These are phyloP conservation scores for Amanita polypyramis DNA, from an alignment of 768 basidiomycete species.

Conservation along the genomic window DNA sequence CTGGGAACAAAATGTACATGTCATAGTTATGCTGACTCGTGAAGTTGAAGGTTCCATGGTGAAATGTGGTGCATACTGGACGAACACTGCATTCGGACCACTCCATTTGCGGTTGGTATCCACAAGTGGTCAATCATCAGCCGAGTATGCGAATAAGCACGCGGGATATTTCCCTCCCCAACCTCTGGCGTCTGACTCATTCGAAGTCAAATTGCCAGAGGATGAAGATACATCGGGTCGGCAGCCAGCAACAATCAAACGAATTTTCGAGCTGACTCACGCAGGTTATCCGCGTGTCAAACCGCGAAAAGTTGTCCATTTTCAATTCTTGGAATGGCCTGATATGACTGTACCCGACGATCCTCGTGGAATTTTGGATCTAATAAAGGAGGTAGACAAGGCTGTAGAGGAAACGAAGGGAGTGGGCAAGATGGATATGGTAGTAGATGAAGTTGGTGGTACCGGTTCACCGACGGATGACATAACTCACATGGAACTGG, in stretches of 20 bases:
- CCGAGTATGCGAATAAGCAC: conserved; percentile 15
- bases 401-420: conserved; percentile 26
- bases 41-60: conserved; percentile 81
- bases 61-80: conserved; percentile 92
- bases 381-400: conserved; percentile 62
- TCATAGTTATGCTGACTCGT: conserved; percentile 94
- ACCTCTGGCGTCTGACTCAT: conserved; percentile 7
- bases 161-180: conserved; percentile 27
- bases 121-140: conserved; percentile 21
- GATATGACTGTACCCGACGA: conserved; percentile 93
- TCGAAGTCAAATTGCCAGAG: not conserved
- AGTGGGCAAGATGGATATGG: conserved; percentile 9
- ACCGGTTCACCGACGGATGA: conserved; percentile 5
- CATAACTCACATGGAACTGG: conserved; percentile 30
- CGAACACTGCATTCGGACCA: conserved; percentile 56
- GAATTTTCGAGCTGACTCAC: conserved; percentile 63
- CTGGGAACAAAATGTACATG: conserved; percentile 91
- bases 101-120: conserved; percentile 44
- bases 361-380: conserved; percentile 59
- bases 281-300: conserved; percentile 45
- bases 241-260: conserved; percentile 32
- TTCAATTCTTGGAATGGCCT: conserved; percentile 94
- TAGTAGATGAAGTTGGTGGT: conserved; percentile 2
- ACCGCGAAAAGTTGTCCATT: conserved; percentile 65
- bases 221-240: conserved; percentile 1